Conservation (phyloP, 1,284 basidiomycete genomes). For the Rhodofomes roseus region DNA sequence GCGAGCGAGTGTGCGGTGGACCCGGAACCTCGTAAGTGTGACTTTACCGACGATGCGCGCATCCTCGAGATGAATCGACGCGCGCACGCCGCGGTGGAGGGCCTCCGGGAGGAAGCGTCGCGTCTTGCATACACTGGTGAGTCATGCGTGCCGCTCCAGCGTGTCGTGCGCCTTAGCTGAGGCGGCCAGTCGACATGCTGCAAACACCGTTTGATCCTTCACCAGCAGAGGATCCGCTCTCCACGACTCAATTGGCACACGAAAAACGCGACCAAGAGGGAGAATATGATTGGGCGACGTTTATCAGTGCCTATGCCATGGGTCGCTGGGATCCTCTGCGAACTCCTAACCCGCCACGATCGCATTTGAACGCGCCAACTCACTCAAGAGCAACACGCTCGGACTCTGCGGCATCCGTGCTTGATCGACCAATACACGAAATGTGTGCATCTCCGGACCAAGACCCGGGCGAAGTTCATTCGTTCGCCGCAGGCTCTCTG, state of each 20-base stretch:
- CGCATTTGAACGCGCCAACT: constrained; percentile 24
- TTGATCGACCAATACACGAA: constrained; percentile 10
- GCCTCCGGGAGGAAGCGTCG: constrained; percentile 27
- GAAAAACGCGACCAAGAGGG: constrained; percentile 23
- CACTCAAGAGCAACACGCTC: constrained; percentile 11
- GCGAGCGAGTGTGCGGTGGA: background rate
- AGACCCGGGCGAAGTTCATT: constrained; percentile 1
- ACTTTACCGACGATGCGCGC: constrained; percentile 13
- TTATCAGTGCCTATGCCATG: constrained; percentile 70
- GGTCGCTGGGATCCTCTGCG: constrained; percentile 81
- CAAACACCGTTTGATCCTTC: constrained; percentile 29
- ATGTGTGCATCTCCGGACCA: constrained; percentile 21
- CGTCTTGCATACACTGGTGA: constrained; percentile 25
- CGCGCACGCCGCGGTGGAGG: constrained; percentile 25
- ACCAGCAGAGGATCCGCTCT: constrained; percentile 21
- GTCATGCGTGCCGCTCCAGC: constrained; percentile 4
- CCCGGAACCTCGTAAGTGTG: background rate
- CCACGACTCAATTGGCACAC: constrained; percentile 18
- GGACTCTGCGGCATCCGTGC: background rate
- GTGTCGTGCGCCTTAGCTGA: constrained; percentile 1
- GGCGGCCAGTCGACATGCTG: constrained; percentile 18
- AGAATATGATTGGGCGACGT: constrained; percentile 72
- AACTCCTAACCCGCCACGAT: constrained; percentile 64
- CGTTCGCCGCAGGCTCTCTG: background rate
- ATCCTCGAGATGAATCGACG: constrained; percentile 27